Evolutionary conservation across 169 alveolate genomes (phyloP), one percentile per base, ranked within the genome.

Genomic region (Plasmodium malariae): DNA sequence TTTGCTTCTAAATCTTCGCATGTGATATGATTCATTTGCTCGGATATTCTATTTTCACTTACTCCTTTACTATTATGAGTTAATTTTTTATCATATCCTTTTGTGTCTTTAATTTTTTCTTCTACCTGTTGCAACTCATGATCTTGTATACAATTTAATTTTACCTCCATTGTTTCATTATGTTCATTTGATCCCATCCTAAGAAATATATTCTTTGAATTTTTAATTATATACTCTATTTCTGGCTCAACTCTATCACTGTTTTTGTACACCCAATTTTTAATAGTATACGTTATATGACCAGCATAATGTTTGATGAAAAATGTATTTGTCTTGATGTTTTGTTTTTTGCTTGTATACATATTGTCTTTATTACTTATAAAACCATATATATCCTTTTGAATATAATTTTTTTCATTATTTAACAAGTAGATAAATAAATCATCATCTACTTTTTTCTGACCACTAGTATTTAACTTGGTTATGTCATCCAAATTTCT

Each of bases 261-360:
- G 80, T 97, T 96, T 89, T 97, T 97, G 32, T 92, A 95, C 1
- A 95, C 67, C 93, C 97, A 97, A 2, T 94, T 92, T 24, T 72
- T 65, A 12, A 94, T 87, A 30, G 94, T 89, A 91, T 97, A 97
- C 9, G 91, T 92, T 26, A 97, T 96, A 70, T 92, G 93, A 55
- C 97, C 97, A 19, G 98, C 98, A 71, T 94, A 96, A 88, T 97
- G 98, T 19, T 89, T 78, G 17, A 97, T 94, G 48, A 94, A 78
- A 49, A 92, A 92, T 19, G 26, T 30, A 21, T 80, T 80, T 57
- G 55, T 80, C 21, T 54, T 21, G 36, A 80, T 26, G 17, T 57
- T 51, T 7, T 80, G 85, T 43, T 40, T 80, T 48, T 43, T 80
- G 49, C n/a, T 70, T 2, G 90, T 80, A 37, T 67, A 55, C 32